Evolutionary conservation across 495 filamentous ascomycete genomes (phyloP).

Genomic region (Aspergillus sclerotiicarbonarius): DNA sequence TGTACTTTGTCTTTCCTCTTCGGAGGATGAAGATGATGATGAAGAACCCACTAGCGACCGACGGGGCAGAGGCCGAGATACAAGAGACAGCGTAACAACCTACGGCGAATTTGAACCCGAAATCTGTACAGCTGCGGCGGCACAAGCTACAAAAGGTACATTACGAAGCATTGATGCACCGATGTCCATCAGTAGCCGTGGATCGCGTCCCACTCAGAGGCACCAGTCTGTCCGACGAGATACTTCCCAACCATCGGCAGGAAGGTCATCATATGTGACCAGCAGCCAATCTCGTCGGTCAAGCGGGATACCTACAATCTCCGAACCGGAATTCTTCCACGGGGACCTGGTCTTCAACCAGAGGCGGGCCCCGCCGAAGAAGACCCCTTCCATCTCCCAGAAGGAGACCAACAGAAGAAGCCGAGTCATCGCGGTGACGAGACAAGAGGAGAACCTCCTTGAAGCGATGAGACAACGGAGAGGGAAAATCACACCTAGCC

Average conservation of each 20-base stretch:
- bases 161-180: conserved; percentile 31
- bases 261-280: conserved; percentile 24
- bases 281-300: conserved; percentile 33
- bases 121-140: conserved; percentile 42
- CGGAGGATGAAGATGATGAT: conserved; percentile 48
- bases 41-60: conserved; percentile 18
- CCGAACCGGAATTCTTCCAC: conserved; percentile 31
- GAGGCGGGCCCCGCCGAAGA: neutral
- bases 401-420: conserved; percentile 48
- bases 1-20: conserved; percentile 57
- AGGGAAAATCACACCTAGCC: conserved; percentile 70
- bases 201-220: conserved; percentile 25
- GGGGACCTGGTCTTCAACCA: conserved; percentile 21
- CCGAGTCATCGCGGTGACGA: conserved; percentile 80
- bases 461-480: conserved; percentile 77
- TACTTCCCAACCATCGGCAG: conserved; percentile 28
- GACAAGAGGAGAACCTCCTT: conserved; percentile 79
- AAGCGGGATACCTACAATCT: conserved; percentile 34
- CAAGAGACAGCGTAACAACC: conserved; percentile 38
- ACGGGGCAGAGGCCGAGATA: conserved; percentile 13
- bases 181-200: conserved; percentile 29
- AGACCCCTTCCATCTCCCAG: conserved; percentile 9
- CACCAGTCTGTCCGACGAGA: conserved; percentile 18
- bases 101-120: conserved; percentile 41
- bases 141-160: conserved; percentile 30